phyloP scores from a whole-genome alignment of 305 asterid species.

The Fraxinus dipetala region DNA sequence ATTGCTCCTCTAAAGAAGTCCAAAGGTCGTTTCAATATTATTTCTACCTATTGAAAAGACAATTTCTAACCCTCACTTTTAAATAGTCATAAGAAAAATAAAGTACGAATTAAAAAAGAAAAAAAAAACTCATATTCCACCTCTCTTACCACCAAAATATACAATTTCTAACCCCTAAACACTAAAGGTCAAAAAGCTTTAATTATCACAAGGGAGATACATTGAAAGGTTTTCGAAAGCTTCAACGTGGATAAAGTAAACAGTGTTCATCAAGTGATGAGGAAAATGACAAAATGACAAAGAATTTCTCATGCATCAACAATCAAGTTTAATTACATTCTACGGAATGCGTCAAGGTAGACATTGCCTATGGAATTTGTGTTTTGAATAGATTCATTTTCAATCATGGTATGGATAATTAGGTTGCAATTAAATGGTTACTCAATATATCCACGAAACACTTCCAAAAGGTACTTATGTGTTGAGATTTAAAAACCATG shows the following conservation, averaged over 20 bases:
- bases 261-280: neutral
- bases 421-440: neutral
- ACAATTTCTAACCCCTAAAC: neutral
- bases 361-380: neutral
- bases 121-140: neutral
- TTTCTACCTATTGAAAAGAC: neutral
- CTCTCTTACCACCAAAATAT: neutral
- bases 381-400: neutral
- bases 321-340: neutral
- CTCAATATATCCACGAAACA: neutral
- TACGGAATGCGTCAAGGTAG: neutral
- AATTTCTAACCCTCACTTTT: neutral
- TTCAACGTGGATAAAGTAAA: neutral
- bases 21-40: too few species aligned
- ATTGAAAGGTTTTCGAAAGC: neutral
- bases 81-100: neutral
- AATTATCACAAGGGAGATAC: neutral
- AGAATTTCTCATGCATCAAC: neutral
- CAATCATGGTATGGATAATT: neutral
- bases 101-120: too few species aligned
- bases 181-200: neutral
- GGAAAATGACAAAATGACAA: neutral
- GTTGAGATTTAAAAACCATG: neutral
- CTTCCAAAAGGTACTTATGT: neutral
- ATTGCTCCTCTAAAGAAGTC: too few species aligned